Conservation (phyloP, 192 early-diverging fungal genomes). For the Backusella mclennaniae region DNA sequence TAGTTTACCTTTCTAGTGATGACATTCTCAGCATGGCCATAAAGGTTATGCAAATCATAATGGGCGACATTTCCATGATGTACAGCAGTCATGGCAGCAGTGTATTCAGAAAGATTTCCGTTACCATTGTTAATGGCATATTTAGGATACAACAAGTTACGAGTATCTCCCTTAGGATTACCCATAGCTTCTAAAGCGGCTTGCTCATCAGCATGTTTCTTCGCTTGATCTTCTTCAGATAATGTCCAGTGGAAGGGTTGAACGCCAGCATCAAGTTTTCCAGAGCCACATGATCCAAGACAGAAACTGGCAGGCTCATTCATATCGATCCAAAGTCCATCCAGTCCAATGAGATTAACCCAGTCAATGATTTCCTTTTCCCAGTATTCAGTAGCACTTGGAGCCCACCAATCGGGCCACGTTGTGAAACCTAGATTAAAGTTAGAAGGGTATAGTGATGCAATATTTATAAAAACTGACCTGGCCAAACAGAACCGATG, state of each 20-base stretch:
- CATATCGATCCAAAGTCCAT: slow-evolving; percentile 68
- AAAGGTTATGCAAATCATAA: slow-evolving; percentile 35
- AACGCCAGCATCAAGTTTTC: slow-evolving; percentile 17
- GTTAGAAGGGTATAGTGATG: background rate
- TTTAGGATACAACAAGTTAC: slow-evolving; percentile 39
- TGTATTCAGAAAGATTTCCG: slow-evolving; percentile 44
- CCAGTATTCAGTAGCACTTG: slow-evolving; percentile 51
- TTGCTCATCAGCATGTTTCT: slow-evolving; percentile 21
- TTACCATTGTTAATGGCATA: slow-evolving; percentile 53
- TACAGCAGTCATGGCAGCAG: slow-evolving; percentile 44
- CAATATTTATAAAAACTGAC: background rate
- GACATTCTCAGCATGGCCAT: slow-evolving; percentile 31
- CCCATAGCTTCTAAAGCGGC: slow-evolving; percentile 8
- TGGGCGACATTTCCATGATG: slow-evolving; percentile 20
- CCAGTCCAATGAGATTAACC: slow-evolving; percentile 16
- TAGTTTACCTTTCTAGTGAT: slow-evolving; percentile 18
- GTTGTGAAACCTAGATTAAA: slow-evolving; percentile 53
- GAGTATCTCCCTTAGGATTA: slow-evolving; percentile 15
- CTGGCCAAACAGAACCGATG: slow-evolving; percentile 48
- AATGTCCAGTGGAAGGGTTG: slow-evolving; percentile 25
- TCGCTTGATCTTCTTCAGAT: slow-evolving; percentile 35
- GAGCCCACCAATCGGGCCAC: slow-evolving; percentile 61
- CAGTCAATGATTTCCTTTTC: slow-evolving; percentile 40
- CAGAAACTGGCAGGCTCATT: slow-evolving; percentile 68
- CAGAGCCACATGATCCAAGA: slow-evolving; percentile 50